A percentile compares a stretch with the other conserved stretches of the same genome.
phyloP scores from a whole-genome alignment of 192 early-diverging fungal genomes.

The Coemansia sp. region DNA sequence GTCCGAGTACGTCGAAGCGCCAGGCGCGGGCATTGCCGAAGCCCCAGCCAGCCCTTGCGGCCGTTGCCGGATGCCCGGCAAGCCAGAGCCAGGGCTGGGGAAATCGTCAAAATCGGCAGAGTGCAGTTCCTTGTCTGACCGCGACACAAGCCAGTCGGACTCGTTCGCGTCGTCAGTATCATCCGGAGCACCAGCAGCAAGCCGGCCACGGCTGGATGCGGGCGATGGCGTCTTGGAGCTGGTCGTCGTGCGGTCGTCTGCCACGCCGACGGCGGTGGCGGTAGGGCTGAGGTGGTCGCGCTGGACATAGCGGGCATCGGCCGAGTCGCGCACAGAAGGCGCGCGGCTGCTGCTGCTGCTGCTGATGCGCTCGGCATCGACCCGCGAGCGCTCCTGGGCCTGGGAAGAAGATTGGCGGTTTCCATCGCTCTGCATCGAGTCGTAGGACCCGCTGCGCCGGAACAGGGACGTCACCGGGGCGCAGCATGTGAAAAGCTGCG shows the following conservation, averaged over 20 bases:
- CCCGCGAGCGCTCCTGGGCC: background rate
- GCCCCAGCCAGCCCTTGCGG: background rate
- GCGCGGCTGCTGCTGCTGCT: conserved; percentile 7
- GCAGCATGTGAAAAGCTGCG: conserved; percentile 45
- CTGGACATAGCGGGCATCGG: too few species aligned
- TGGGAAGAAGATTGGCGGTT: background rate
- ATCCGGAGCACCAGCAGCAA: conserved; percentile 3
- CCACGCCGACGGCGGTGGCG: conserved; percentile 36
- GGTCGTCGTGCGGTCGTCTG: conserved; percentile 16
- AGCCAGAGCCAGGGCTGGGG: conserved; percentile 19
- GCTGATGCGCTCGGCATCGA: conserved; percentile 2
- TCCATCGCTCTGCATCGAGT: conserved; percentile 37
- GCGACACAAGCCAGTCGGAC: conserved; percentile 34
- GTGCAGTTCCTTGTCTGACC: conserved; percentile 4
- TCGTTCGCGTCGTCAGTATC: conserved; percentile 19
- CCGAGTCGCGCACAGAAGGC: too few species aligned
- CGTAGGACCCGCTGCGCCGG: conserved; percentile 37
- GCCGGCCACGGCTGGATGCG: conserved; percentile 6
- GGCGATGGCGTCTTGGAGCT: conserved; percentile 24
- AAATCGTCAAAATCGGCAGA: conserved; percentile 11
- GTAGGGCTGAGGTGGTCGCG: conserved; percentile 19
- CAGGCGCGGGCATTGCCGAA: conserved; percentile 2
- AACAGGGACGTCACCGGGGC: conserved; percentile 44
- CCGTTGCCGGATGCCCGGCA: conserved; percentile 4
- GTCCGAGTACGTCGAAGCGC: conserved; percentile 24